Percentiles rank a stretch among this genome's conserved stretches.
phyloP scores from a whole-genome alignment of 1,284 basidiomycete genomes.

The Apiotrichum gamsii region DNA sequence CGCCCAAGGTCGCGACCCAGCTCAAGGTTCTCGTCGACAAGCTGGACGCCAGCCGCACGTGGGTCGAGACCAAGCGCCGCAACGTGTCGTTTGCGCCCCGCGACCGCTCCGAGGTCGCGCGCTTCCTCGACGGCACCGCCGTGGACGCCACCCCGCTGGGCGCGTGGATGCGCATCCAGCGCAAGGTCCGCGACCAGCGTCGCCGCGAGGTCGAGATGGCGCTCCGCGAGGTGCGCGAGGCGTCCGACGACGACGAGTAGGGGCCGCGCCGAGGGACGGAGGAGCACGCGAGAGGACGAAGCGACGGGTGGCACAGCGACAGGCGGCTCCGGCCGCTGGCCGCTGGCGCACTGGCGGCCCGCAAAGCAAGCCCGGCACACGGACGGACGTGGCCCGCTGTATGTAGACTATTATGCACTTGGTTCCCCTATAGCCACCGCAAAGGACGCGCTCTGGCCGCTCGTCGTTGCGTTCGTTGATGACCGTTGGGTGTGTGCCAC shows the following conservation, averaged over 20 bases:
- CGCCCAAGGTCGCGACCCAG: conserved; percentile 48
- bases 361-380: no score
- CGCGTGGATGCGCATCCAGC: conserved; percentile 70
- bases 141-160: conserved; percentile 69
- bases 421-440: no score
- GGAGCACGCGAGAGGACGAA: no score
- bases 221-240: conserved; percentile 26
- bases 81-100: conserved; percentile 64
- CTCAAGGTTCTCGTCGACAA: conserved; percentile 75
- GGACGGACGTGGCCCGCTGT: background rate
- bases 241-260: conserved; percentile 14
- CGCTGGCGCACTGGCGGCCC: no score
- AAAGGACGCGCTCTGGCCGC: no score
- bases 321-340: no score
- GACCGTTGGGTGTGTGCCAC: no score
- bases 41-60: conserved; percentile 72
- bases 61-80: conserved; percentile 65
- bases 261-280: no score
- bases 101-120: conserved; percentile 60
- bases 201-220: conserved; percentile 56
- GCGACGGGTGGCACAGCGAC: no score
- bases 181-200: conserved; percentile 71
- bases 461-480: no score
- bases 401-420: background rate
- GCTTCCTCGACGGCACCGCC: conserved; percentile 62